Evolutionary conservation across 345 rosid species (phyloP), one percentile per base, ranked within the genome.

Genomic region (Hibiscus mutabilis): DNA sequence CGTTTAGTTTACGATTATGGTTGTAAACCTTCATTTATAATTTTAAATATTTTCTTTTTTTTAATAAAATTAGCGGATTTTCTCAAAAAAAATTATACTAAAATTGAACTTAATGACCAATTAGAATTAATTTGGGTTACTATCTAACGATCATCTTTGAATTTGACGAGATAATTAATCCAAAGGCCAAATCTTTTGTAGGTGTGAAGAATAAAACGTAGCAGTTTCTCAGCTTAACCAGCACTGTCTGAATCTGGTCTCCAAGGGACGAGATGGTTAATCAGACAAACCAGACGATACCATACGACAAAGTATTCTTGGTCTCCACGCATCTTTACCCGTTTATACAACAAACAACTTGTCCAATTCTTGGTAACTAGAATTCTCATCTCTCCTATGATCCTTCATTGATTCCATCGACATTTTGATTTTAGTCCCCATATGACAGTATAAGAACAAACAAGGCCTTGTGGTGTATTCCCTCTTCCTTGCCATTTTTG

Each of bases 311-410:
- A 27, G 31, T 27, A 27, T 27, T 27, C 31, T 27, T 27, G 70
- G 15, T 4, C 3, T 15, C 15, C 24, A 46, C 40, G 40, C 22
- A 25, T 47, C 70, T 19, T 47, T 65, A 65, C 22, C 56, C 1
- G 14, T 21, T 10, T 22, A 55, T 9, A 52, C 6, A 19, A 44
- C 51, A 35, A 60, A 29, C 33, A 64, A 14, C 10, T 10, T 55
- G 60, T 68, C 58, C n/a, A 60, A 21, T 37, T 61, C 76, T 25
- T 24, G 35, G 62, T 8, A 71, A 53, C 14, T 21, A 58, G 27
- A 66, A 47, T 7, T 56, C 24, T 24, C 46, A 49, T 73, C 56
- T 68, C 49, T 13, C 27, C 71, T 11, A 75, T 8, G 82, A 71
- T 18, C 49, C 37, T 60, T 65, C 61, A 37, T 75, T 1, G 68